Evolutionary conservation across 768 basidiomycete genomes (phyloP).

Genomic region (Boletus rufocinnamomeus): DNA sequence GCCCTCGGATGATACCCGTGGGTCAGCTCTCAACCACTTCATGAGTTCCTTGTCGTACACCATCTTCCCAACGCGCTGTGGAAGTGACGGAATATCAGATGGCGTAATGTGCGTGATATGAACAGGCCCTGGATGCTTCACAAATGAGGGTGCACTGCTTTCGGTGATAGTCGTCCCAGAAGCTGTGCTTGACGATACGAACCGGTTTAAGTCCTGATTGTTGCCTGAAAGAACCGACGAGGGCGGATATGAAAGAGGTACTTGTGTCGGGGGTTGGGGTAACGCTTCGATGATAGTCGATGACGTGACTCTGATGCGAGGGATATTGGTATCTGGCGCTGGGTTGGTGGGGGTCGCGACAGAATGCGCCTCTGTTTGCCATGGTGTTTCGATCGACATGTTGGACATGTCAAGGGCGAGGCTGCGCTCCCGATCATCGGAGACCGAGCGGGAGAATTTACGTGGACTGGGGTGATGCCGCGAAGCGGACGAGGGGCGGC

Average conservation of each 20-base stretch:
- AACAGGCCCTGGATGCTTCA: constrained; percentile 79
- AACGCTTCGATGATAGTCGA: constrained; percentile 31
- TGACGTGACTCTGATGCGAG: constrained; percentile 32
- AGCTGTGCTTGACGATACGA: constrained; percentile 86
- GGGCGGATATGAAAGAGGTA: constrained; percentile 45
- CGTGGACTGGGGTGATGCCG: constrained; percentile 46
- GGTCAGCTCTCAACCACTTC: constrained; percentile 78
- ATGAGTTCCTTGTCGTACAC: constrained; percentile 79
- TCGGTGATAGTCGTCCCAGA: constrained; percentile 72
- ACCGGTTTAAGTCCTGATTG: constrained; percentile 80
- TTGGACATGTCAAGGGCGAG: constrained; percentile 44
- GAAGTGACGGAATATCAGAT: constrained; percentile 70
- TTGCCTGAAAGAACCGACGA: constrained; percentile 52
- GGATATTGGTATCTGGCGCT: constrained; percentile 17
- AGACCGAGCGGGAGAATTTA: constrained; percentile 40
- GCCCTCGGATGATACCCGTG: constrained; percentile 33
- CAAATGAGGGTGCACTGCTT: constrained; percentile 76
- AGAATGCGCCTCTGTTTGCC: constrained; percentile 30
- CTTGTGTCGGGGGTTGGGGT: constrained; percentile 36
- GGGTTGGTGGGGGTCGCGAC: constrained; percentile 10
- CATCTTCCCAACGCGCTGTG: constrained; percentile 86
- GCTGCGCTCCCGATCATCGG: constrained; percentile 45
- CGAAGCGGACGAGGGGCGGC: constrained; percentile 39
- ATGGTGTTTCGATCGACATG: constrained; percentile 45
- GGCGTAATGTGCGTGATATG: constrained; percentile 83